Evolutionary conservation across 2,329 filamentous ascomycete genomes (phyloP).

Genomic region (Dothidotthia symphoricarpi): DNA sequence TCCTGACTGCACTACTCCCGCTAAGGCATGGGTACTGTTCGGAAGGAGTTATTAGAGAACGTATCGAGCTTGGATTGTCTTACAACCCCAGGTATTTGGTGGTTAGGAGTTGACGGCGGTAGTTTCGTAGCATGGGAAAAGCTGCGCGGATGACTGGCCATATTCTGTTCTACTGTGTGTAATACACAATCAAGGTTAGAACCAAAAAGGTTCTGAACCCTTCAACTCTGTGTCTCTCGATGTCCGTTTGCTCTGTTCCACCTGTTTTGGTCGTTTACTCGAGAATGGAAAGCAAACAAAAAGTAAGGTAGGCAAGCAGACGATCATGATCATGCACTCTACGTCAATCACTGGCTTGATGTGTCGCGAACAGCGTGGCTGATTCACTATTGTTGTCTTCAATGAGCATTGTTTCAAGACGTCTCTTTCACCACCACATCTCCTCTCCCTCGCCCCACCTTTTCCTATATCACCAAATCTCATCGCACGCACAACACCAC

Average conservation of each 20-base stretch:
- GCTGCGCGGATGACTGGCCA: constrained; percentile 5
- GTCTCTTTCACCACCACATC: no score
- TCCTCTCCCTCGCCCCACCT: no score
- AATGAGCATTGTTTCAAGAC: no score
- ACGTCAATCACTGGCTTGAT: no score
- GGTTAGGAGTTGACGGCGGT: constrained; percentile 20
- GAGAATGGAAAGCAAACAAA: no score
- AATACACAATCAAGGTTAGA: constrained; percentile 3
- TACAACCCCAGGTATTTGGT: constrained; percentile 12
- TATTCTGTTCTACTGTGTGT: constrained; percentile 6
- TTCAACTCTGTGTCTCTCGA: no score
- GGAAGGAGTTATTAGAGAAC: constrained; percentile 54
- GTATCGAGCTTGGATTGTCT: constrained; percentile 9
- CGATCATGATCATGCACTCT: background rate
- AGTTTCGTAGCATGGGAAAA: constrained; percentile 10
- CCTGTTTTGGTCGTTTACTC: no score
- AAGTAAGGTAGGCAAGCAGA: no score
- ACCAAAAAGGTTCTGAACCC: constrained; percentile 4
- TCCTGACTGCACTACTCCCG: constrained; percentile 74
- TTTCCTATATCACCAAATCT: background rate
- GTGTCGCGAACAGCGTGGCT: no score
- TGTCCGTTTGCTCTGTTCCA: no score
- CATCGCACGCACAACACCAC: no score
- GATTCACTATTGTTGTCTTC: no score
- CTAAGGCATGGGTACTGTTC: constrained; percentile 91